phyloP scores from a whole-genome alignment of 1,284 basidiomycete species.

The Ceratobasidium sp. region DNA sequence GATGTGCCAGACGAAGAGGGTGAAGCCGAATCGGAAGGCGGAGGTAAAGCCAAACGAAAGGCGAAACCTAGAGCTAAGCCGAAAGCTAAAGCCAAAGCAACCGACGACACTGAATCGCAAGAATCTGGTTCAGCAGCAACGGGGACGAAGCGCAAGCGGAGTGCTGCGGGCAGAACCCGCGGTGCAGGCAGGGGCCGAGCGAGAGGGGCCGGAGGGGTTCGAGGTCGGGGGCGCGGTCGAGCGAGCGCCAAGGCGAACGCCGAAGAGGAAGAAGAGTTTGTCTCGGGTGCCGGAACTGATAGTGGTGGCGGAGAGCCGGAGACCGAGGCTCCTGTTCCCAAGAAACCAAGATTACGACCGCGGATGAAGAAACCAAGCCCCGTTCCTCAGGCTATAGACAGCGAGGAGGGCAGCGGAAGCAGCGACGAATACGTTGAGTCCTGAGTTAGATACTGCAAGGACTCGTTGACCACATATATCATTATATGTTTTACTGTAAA shows the following conservation, averaged over 20 bases:
- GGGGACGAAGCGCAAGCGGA: constrained; percentile 23
- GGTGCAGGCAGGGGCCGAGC: constrained; percentile 21
- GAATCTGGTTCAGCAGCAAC: constrained; percentile 18
- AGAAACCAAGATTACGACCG: constrained; percentile 32
- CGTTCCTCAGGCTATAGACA: constrained; percentile 9
- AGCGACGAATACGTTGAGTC: constrained; percentile 35
- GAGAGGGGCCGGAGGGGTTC: constrained; percentile 16
- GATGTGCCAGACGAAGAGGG: constrained; percentile 25
- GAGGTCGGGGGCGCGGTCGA: constrained; percentile 32
- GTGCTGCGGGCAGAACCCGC: constrained; percentile 33
- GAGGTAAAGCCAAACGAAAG: constrained; percentile 43
- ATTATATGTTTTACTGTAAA: background rate
- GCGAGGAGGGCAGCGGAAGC: constrained; percentile 15
- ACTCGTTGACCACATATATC: background rate
- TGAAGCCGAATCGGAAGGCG: constrained; percentile 42
- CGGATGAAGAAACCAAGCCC: constrained; percentile 41
- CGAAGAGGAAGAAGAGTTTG: constrained; percentile 37
- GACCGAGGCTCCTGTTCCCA: constrained; percentile 6
- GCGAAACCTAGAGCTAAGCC: background rate
- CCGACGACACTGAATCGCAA: constrained; percentile 43
- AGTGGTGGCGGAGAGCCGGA: background rate
- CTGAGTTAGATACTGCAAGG: background rate
- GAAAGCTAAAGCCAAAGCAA: constrained; percentile 13
- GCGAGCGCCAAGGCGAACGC: constrained; percentile 12
- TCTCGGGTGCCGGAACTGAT: constrained; percentile 4